phyloP scores from a whole-genome alignment of 176 grass and related monocot species.

The Elaeis guineensis region DNA sequence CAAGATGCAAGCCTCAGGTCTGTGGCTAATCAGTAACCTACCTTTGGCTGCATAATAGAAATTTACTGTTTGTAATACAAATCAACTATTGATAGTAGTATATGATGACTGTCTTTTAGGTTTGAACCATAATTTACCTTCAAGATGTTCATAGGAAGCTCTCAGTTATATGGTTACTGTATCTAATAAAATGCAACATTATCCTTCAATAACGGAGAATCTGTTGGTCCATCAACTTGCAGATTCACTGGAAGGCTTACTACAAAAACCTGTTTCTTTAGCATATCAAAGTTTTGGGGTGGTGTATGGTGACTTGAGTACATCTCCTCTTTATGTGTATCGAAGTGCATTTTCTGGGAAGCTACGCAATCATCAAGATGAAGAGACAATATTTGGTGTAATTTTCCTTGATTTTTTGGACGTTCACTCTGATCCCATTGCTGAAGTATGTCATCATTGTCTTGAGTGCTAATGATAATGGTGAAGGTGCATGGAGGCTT shows the following conservation, averaged over 20 bases:
- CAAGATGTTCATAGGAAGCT: too few species aligned
- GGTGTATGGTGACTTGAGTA: conserved; percentile 64
- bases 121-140: too few species aligned
- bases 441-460: conserved; percentile 60
- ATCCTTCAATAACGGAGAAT: too few species aligned
- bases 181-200: too few species aligned
- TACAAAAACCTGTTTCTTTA: conserved; percentile 42
- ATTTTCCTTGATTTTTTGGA: conserved; percentile 64
- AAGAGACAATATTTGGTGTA: conserved; percentile 49
- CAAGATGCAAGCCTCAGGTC: too few species aligned
- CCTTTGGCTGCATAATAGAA: too few species aligned
- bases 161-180: too few species aligned
- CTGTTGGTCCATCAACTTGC: neutral
- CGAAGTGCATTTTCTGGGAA: conserved; percentile 37
- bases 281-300: conserved; percentile 64
- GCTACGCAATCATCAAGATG: conserved; percentile 20
- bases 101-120: too few species aligned
- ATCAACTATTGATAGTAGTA: too few species aligned
- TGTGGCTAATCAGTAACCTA: too few species aligned
- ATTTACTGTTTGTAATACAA: too few species aligned
- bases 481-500: conserved; percentile 29
- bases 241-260: conserved; percentile 35
- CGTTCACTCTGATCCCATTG: conserved; percentile 45
- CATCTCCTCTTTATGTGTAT: conserved; percentile 53
- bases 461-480: conserved; percentile 48